phyloP scores from a whole-genome alignment of 1,284 basidiomycete species.

The Pseudomicrostroma phylloplanum region DNA sequence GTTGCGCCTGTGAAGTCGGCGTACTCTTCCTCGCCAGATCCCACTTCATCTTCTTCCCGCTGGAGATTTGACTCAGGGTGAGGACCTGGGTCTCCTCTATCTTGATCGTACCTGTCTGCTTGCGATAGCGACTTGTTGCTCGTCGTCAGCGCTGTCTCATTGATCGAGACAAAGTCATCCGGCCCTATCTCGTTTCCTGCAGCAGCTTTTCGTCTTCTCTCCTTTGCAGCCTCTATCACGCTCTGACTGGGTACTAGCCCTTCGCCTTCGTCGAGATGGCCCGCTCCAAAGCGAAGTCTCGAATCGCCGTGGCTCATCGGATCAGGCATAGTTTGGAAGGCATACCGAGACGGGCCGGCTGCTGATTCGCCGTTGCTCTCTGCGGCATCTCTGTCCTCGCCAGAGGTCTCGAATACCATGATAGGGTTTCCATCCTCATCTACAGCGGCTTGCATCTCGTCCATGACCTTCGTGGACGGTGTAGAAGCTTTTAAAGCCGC shows the following conservation, averaged over 20 bases:
- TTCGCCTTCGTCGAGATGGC: constrained; percentile 5
- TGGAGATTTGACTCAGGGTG: constrained; percentile 37
- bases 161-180: constrained; percentile 32
- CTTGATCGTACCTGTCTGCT: not conserved
- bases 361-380: not conserved
- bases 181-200: not conserved
- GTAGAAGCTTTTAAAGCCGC: constrained; percentile 17
- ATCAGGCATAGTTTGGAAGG: constrained; percentile 6
- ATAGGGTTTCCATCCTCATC: constrained; percentile 7
- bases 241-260: constrained; percentile 28
- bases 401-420: not conserved
- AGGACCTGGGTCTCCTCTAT: constrained; percentile 18
- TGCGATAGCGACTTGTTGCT: not conserved
- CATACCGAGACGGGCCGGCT: not conserved
- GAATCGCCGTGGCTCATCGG: constrained; percentile 10
- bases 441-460: not conserved
- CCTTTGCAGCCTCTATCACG: constrained; percentile 32
- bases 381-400: not conserved
- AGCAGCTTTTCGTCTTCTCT: constrained; percentile 24
- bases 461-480: constrained; percentile 2
- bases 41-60: constrained; percentile 42
- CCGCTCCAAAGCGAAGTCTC: constrained; percentile 12
- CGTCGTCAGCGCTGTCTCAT: not conserved
- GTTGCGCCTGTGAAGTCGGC: constrained; percentile 42
- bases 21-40: constrained; percentile 42